These are phyloP conservation scores for Agrostemma githago DNA, from an alignment of 148 eudicot genomes.

Conservation along the genomic window DNA sequence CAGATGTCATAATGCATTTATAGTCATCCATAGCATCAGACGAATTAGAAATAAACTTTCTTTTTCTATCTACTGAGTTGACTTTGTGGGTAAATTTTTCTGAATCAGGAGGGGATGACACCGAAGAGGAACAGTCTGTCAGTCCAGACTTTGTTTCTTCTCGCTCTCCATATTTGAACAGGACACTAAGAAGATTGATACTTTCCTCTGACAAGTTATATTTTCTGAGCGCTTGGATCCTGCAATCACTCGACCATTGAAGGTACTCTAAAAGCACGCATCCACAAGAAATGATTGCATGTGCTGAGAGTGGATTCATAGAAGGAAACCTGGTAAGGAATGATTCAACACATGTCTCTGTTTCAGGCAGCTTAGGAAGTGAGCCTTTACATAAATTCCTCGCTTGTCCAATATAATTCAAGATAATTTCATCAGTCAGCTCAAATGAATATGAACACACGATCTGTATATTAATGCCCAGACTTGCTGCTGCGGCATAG, in stretches of 20 bases:
- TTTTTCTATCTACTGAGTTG: conserved; percentile 44
- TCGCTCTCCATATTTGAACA: conserved; percentile 71
- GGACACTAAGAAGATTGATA: conserved; percentile 46
- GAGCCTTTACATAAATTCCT: conserved; percentile 36
- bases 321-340: conserved; percentile 84
- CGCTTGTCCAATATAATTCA: conserved; percentile 50
- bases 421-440: conserved; percentile 77
- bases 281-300: conserved; percentile 70
- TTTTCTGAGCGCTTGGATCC: conserved; percentile 49
- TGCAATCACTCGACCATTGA: conserved; percentile 51
- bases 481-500: conserved; percentile 86
- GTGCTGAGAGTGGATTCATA: conserved; percentile 89
- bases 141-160: conserved; percentile 82
- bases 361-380: conserved; percentile 68
- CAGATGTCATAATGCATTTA: conserved; percentile 24
- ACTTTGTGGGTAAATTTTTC: conserved; percentile 34
- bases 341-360: conserved; percentile 83
- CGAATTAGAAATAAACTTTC: conserved; percentile 29
- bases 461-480: conserved; percentile 73
- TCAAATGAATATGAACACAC: conserved; percentile 68
- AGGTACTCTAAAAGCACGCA: conserved; percentile 55
- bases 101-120: conserved; percentile 72
- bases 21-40: conserved; percentile 33
- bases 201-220: conserved; percentile 68
- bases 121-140: conserved; percentile 89